Percentiles rank a stretch among this genome's conserved stretches.
Evolutionary conservation across 441 rosid species (phyloP).

Genomic region (California macrophylla): DNA sequence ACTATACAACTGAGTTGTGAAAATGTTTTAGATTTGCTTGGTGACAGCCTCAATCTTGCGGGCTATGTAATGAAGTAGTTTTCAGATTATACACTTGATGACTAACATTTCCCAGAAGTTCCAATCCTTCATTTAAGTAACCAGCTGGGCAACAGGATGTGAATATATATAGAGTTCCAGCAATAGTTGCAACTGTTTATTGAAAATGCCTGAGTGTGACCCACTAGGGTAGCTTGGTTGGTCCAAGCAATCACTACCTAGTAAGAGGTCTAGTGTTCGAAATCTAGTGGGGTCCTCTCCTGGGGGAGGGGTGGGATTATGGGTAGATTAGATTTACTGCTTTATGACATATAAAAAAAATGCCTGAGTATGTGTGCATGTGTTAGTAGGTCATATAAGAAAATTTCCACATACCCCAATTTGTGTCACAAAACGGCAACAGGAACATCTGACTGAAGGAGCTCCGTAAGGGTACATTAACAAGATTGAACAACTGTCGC

Average conservation of each 20-base stretch:
- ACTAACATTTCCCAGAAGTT: background rate
- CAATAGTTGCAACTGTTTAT: background rate
- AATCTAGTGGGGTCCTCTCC: too few relatives aligned
- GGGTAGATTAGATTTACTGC: too few relatives aligned
- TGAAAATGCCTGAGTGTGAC: too few relatives aligned
- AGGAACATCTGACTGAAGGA: constrained; percentile 68
- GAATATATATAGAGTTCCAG: background rate
- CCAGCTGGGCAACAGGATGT: background rate
- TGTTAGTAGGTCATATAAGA: background rate
- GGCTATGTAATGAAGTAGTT: too few relatives aligned
- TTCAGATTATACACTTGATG: background rate
- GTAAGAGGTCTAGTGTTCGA: too few relatives aligned
- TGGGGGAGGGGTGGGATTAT: too few relatives aligned
- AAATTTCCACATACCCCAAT: constrained; percentile 41
- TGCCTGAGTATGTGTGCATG: background rate
- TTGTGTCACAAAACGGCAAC: constrained; percentile 57
- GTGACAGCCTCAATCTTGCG: too few relatives aligned
- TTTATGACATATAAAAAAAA: too few relatives aligned
- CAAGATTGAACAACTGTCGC: constrained; percentile 42
- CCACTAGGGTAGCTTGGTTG: background rate
- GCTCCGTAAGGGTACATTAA: constrained; percentile 76
- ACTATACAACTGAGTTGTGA: background rate
- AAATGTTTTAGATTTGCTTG: background rate
- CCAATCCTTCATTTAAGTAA: background rate
- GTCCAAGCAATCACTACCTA: too few relatives aligned